A percentile compares a stretch with the other conserved stretches of the same genome.
These are phyloP conservation scores for Eragrostis tef DNA, from an alignment of 202 grass and related monocot species.

Conservation along the genomic window DNA sequence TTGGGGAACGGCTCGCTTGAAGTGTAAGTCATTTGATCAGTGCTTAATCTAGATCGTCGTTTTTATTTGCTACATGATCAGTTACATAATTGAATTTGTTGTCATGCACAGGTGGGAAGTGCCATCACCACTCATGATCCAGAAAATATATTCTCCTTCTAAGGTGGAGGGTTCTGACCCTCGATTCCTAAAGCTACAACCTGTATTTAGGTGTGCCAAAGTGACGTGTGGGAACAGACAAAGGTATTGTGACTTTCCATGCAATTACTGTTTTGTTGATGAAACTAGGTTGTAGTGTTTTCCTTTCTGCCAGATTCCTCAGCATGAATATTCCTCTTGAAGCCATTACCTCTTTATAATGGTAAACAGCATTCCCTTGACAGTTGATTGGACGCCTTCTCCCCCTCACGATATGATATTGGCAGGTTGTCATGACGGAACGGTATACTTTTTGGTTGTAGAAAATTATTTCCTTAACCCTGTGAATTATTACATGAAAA, in stretches of 20 bases:
- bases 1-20: slow-evolving; percentile 88
- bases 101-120: slow-evolving; percentile 91
- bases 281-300: slow-evolving; percentile 20
- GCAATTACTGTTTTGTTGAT: slow-evolving; percentile 29
- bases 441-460: slow-evolving; percentile 55
- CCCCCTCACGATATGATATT: slow-evolving; percentile 87
- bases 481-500: no score
- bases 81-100: slow-evolving; percentile 23
- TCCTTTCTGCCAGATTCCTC: slow-evolving; percentile 42
- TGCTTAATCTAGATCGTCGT: slow-evolving; percentile 23
- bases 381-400: slow-evolving; percentile 92
- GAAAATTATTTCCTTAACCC: slow-evolving; percentile 42
- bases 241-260: slow-evolving; percentile 59
- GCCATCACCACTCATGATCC: slow-evolving; percentile 78
- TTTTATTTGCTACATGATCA: slow-evolving; percentile 4
- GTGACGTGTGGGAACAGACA: slow-evolving; percentile 72
- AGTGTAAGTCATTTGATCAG: slow-evolving; percentile 64
- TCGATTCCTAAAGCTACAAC: slow-evolving; percentile 89
- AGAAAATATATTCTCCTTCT: slow-evolving; percentile 75
- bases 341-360: slow-evolving; percentile 63
- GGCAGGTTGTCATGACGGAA: slow-evolving; percentile 98
- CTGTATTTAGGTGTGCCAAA: slow-evolving; percentile 82
- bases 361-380: slow-evolving; percentile 94
- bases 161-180: slow-evolving; percentile 66
- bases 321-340: slow-evolving; percentile 58